phyloP scores from a whole-genome alignment of 2,329 filamentous ascomycete species.

The Paecilomyces formosus region DNA sequence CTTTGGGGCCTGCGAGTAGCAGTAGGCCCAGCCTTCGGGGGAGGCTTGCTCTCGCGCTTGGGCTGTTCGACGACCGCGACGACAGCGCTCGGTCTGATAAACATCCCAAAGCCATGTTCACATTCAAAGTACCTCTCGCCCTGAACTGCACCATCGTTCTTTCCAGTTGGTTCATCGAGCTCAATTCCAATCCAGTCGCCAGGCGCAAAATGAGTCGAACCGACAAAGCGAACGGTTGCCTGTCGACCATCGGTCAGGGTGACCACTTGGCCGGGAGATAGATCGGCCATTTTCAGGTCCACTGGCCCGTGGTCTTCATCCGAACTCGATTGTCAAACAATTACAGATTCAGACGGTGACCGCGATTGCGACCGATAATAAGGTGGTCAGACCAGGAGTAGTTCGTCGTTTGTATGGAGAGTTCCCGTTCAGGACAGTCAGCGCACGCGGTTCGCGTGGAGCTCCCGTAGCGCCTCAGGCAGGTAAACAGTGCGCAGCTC shows the following conservation, averaged over 20 bases:
- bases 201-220: conserved; percentile 67
- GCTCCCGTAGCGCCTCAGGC: neutral
- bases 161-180: conserved; percentile 71
- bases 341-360: neutral
- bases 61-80: conserved; percentile 42
- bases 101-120: conserved; percentile 65
- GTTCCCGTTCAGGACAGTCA: conserved; percentile 6
- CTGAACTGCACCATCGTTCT: conserved; percentile 89
- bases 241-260: conserved; percentile 70
- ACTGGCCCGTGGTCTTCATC: neutral
- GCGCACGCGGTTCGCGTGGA: conserved; percentile 4
- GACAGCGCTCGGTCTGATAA: conserved; percentile 67
- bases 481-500: neutral
- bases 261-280: conserved; percentile 61
- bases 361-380: neutral
- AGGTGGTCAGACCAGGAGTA: neutral
- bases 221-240: conserved; percentile 73
- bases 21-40: conserved; percentile 17
- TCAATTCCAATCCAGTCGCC: conserved; percentile 90
- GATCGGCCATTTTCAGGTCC: neutral
- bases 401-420: conserved; percentile 2
- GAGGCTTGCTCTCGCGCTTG: conserved; percentile 30
- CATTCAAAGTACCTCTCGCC: conserved; percentile 87
- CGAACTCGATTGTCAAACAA: neutral
- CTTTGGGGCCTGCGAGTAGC: conserved; percentile 35